Evolutionary conservation across 495 filamentous ascomycete genomes (phyloP), one percentile per base, ranked within the genome.

Genomic region (Rostrohypoxylon terebratum): DNA sequence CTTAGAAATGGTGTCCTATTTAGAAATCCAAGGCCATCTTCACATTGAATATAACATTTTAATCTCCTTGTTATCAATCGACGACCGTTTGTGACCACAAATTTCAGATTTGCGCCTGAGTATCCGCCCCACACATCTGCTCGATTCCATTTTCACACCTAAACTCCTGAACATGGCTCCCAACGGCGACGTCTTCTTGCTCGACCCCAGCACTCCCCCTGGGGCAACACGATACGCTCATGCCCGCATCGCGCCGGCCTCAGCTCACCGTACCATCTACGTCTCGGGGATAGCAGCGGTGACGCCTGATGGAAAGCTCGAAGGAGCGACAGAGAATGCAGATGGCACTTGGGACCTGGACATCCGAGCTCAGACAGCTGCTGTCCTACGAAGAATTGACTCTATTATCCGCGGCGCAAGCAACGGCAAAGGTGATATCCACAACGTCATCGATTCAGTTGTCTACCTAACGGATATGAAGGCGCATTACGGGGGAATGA

Each of bases 381-480:
- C 78, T 1, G 73, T 82, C 0, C 71, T 82, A 1, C 45, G 51
- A 38, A 64, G 73, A 40, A 79, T 82, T 47, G 80, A 80, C 11
- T 69, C 53, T 33, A 82, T 82, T 57, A 81, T 82, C 36, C 44
- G 74, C 31, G 78, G 78, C 1, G 79, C 80, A 0, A 76, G 76
- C 14, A 62, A 77, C 13, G 78, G 78, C 1, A 79, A 79, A 47
- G 78, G 69, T 4, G 63, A 69, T 48, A 57, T 82, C 9, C 64
- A 76, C 40, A 80, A 81, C 65, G 67, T 82, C 16, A 75, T 82
- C 6, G 78, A 81, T 47, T 57, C 79, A n/a, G 72, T 71, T 3
- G 79, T 82, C 23, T 82, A 80, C 38, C 61, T 80, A 20, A 18
- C 75, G 28, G 79, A 82, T 48, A 80, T 82, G 79, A 76, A 81